Conservation (phyloP, 176 grass and related monocot genomes). For the Oryza glaberrima region DNA sequence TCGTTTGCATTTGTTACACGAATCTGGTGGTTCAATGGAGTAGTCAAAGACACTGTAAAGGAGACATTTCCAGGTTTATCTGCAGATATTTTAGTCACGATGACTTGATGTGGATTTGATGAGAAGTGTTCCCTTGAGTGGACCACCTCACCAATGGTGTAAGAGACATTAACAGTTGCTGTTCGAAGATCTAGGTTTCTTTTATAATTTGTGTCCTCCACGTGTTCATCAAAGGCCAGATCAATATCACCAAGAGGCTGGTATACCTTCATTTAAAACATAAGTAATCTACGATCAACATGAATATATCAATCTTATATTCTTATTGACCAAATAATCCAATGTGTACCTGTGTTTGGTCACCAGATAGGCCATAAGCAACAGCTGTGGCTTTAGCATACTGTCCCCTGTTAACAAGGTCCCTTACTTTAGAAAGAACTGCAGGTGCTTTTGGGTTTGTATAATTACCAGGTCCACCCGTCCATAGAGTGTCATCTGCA, state of each 20-base stretch:
- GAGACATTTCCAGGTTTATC: conserved; percentile 65
- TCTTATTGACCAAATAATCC: conserved; percentile 24
- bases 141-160: conserved; percentile 62
- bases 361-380: conserved; percentile 67
- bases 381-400: conserved; percentile 69
- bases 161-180: conserved; percentile 64
- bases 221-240: conserved; percentile 62
- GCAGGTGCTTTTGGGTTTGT: conserved; percentile 70
- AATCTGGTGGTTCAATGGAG: conserved; percentile 55
- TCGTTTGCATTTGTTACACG: conserved; percentile 56
- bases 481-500: conserved; percentile 97
- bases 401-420: conserved; percentile 73
- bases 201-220: conserved; percentile 59
- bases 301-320: not conserved
- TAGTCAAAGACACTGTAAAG: conserved; percentile 62
- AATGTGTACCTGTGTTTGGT: conserved; percentile 61
- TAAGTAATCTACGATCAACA: conserved; percentile 32
- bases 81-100: conserved; percentile 68
- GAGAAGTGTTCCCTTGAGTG: conserved; percentile 81
- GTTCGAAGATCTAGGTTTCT: conserved; percentile 78
- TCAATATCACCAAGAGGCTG: conserved; percentile 80
- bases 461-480: conserved; percentile 83
- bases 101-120: conserved; percentile 76
- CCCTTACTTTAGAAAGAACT: conserved; percentile 79
- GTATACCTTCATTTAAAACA: conserved; percentile 69